phyloP scores from a whole-genome alignment of 352 stramenopile genomes.

The Globisporangium nodosum region DNA sequence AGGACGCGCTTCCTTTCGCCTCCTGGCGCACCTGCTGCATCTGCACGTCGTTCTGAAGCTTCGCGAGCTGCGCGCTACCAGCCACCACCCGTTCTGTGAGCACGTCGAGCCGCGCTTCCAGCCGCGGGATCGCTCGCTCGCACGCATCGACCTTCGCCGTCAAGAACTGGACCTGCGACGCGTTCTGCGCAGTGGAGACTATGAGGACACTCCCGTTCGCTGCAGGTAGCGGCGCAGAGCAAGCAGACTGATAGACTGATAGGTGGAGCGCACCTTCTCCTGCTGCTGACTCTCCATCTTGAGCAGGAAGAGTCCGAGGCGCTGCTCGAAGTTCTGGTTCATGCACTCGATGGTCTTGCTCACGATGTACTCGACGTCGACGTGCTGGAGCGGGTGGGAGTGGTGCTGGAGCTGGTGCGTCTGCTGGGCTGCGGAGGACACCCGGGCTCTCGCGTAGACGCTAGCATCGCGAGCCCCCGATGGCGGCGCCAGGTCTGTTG shows the following conservation, averaged over 20 bases:
- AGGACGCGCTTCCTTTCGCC: slow-evolving; percentile 3
- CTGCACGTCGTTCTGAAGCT: slow-evolving; percentile 12
- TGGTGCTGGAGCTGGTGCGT: slow-evolving; percentile 11
- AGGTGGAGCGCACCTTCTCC: slow-evolving; percentile 26
- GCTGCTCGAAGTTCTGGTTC: slow-evolving; percentile 62
- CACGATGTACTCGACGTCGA: slow-evolving; percentile 60
- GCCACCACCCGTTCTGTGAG: slow-evolving; percentile 49
- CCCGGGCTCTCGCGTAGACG: too few species aligned
- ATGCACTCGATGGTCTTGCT: slow-evolving; percentile 61
- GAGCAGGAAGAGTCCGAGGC: slow-evolving; percentile 43
- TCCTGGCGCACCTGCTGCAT: slow-evolving; percentile 30
- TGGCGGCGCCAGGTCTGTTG: too few species aligned
- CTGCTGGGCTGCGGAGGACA: not conserved
- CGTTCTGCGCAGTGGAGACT: slow-evolving; percentile 15
- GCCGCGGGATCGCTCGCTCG: slow-evolving; percentile 49
- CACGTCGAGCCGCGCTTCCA: slow-evolving; percentile 55
- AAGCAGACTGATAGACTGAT: not conserved
- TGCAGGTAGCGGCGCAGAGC: not conserved
- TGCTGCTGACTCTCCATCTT: slow-evolving; percentile 58
- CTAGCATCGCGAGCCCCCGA: too few species aligned
- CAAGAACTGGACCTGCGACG: slow-evolving; percentile 45
- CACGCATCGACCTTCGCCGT: slow-evolving; percentile 53
- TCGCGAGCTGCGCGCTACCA: slow-evolving; percentile 11
- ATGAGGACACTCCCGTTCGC: not conserved
- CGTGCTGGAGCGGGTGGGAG: slow-evolving; percentile 12